Evolutionary conservation across 2,329 filamentous ascomycete species (phyloP), one percentile per base, ranked within the genome.

Genomic region (Remersonia thermophila): DNA sequence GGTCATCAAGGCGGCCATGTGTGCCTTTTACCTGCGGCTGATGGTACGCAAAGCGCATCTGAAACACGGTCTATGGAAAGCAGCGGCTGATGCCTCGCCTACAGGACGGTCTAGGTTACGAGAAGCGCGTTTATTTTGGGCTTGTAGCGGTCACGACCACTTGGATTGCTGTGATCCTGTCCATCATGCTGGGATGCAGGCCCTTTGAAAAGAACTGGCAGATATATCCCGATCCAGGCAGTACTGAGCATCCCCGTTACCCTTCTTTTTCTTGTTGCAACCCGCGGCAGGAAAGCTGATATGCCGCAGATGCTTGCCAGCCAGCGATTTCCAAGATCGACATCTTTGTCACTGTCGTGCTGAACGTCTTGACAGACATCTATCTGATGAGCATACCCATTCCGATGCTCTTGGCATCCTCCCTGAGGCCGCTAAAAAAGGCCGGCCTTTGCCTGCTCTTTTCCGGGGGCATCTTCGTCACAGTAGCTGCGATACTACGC

Each of bases 401-500:
- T 12, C 55, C 70, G 41, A 66, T 77, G 58, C 55, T 77, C 2
- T 72, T 66, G 61, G 59, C 58, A 39, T 64, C 71, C 0, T 62
- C 60, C 4, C 56, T 77, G 5, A 57, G 54, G 7, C 57, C 60
- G 14, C 51, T 56, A 4, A 69, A 67, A 45, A 77, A 77, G 47
- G 44, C 66, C 2, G 62, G 66, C 3, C 56, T 76, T 0, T 56
- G 70, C 2, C 40, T 71, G 4, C 57, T 77, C 12, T 76, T 75
- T 49, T 64, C 63, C 26, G 69, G 69, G 10, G 71, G 68, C 5
- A 47, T 67, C 10, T 73, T 76, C 45, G 65, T 73, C 32, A 72
- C 70, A 45, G 60, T 66, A 28, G 65, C 65, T 14, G 68, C 66
- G 3, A 63, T 73, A 37, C 53, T 76, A 7, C 67, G 71, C 29